Base-by-base conservation (phyloP, 1,284 basidiomycete species). In the Ustanciosporium gigantosporum region DNA sequence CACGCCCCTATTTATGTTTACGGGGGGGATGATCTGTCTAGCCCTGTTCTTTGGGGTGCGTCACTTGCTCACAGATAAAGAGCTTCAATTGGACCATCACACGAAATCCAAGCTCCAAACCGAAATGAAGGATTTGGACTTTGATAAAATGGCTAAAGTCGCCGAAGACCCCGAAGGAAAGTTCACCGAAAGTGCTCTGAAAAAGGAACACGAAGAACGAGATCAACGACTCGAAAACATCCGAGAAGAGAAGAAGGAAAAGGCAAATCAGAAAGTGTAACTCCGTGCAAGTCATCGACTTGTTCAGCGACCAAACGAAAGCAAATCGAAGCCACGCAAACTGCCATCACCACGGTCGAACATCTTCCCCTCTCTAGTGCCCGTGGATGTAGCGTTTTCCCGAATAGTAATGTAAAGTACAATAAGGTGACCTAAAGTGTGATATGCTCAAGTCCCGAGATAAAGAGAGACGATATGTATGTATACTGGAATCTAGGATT, bases 1-100 rank as follows among this genome's bases (percentile, higher is more conserved):
- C 41, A 58, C 55, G 8, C 60, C 60, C 13, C 60, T 64, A 23
- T 55, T 64, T 44, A 45, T 64, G n/a, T 64, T 64, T 36, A 64
- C 60, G 4, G 55, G 50, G 21, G 49, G 41, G 3, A 64, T 64
- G n/a, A 38, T 58, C 40, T n/a, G 50, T 22, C 42, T 64, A 6
- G 60, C 55, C 21, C 27, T 58, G 22, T 64, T 64, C 55, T 64
- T 64, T 29, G 46, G 23, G 21, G 46, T 41, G 2, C 31, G 44
- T 15, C 60, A 58, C 35, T 44, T 64, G 13, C 2, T 58, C 41
- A 58, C 46, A 15, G 55, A 64, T 29, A 58, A 58, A 25, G 55
- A 64, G 16, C 41, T 64, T 5, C 40, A 46, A 2, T 15, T 64
- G 13, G 55, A 64, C 31, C 46, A 50, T 29, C 24, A 50, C 3